Conservation (phyloP, 164 flowering plant genomes). For the Tetracentron sinense region DNA sequence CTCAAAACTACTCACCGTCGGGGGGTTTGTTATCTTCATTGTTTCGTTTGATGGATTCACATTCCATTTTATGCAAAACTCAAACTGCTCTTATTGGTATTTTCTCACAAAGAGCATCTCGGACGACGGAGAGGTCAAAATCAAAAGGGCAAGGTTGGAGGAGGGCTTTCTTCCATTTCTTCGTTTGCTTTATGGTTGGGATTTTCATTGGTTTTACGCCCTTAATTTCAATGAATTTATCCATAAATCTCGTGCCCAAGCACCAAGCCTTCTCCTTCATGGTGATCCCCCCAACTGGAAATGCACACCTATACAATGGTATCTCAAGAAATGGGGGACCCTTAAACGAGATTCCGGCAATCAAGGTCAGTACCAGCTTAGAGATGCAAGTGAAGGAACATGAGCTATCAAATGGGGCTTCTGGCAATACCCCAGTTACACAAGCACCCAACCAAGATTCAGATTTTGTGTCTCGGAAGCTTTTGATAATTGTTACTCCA, state of each 20-base stretch:
- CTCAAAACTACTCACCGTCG: slow-evolving; percentile 35
- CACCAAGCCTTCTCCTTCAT: slow-evolving; percentile 49
- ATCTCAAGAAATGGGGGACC: slow-evolving; percentile 9
- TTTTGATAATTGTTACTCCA: slow-evolving; percentile 80
- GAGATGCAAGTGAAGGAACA: slow-evolving; percentile 10
- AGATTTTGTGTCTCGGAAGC: slow-evolving; percentile 33
- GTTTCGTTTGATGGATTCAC: slow-evolving; percentile 34
- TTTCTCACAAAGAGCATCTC: slow-evolving; percentile 47
- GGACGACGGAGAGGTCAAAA: slow-evolving; percentile 58
- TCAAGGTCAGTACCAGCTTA: slow-evolving; percentile 10
- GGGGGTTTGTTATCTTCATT: slow-evolving; percentile 35
- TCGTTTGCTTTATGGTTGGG: slow-evolving; percentile 60
- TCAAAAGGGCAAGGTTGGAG: slow-evolving; percentile 56
- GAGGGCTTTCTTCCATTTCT: slow-evolving; percentile 56
- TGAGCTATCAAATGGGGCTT: slow-evolving; percentile 16
- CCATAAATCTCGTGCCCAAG: slow-evolving; percentile 36
- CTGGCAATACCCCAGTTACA: slow-evolving; percentile 11
- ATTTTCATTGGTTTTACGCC: slow-evolving; percentile 63
- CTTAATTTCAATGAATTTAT: slow-evolving; percentile 38
- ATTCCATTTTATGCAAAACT: slow-evolving; percentile 25
- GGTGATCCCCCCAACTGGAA: slow-evolving; percentile 21
- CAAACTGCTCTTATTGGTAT: slow-evolving; percentile 39
- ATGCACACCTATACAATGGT: slow-evolving; percentile 13
- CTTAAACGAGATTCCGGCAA: slow-evolving; percentile 3
- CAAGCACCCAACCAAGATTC: slow-evolving; percentile 20